Conservation (phyloP, 192 early-diverging fungal species). For the Podila clonocystis region DNA sequence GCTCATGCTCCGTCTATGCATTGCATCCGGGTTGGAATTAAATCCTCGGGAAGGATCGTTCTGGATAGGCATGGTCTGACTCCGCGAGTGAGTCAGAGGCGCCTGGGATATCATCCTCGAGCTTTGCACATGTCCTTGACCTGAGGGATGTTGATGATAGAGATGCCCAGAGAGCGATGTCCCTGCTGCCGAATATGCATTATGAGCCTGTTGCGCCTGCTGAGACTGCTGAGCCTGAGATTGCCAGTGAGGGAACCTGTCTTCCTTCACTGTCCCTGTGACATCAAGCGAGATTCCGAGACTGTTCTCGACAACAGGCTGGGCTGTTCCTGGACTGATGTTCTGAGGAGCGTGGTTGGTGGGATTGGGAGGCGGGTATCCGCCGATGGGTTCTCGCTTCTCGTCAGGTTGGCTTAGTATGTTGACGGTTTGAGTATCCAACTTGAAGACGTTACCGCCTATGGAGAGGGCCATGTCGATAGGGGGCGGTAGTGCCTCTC, state of each 20-base stretch:
- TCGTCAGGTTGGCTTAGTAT: slow-evolving; percentile 22
- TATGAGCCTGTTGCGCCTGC: background rate
- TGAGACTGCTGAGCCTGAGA: slow-evolving; percentile 28
- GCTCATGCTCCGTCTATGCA: background rate
- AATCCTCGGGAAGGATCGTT: background rate
- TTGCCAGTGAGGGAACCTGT: slow-evolving; percentile 44
- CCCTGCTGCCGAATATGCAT: slow-evolving; percentile 2
- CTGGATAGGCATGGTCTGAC: slow-evolving; percentile 29
- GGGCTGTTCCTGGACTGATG: background rate
- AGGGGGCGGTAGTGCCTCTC: background rate
- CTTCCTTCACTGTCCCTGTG: slow-evolving; percentile 40
- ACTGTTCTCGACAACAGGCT: slow-evolving; percentile 11
- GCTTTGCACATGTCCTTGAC: background rate
- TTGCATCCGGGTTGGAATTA: background rate
- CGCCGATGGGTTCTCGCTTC: background rate
- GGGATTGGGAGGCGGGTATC: background rate
- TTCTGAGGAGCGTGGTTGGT: background rate
- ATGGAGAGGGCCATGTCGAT: slow-evolving; percentile 33
- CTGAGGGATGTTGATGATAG: slow-evolving; percentile 4
- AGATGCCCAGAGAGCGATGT: slow-evolving; percentile 3
- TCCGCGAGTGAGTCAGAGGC: background rate
- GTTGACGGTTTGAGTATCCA: slow-evolving; percentile 27
- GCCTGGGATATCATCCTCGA: background rate
- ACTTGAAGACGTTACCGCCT: slow-evolving; percentile 35
- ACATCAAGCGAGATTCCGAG: slow-evolving; percentile 48